Conservation (phyloP, 352 stramenopile genomes). For the Phytophthora tubulina region DNA sequence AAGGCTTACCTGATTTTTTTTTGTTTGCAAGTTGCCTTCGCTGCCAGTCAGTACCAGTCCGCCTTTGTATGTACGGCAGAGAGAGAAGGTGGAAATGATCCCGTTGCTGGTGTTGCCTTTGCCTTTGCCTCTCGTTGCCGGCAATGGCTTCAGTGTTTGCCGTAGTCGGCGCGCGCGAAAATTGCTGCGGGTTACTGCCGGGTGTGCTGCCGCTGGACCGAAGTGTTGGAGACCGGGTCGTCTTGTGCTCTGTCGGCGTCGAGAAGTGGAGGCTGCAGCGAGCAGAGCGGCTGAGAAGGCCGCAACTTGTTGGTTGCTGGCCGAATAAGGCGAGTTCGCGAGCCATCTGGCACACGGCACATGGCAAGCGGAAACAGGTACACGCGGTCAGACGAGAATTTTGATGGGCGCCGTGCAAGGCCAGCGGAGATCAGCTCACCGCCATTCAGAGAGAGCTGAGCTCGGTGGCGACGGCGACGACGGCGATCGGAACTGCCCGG, state of each 20-base stretch:
- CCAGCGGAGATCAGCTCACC: constrained; percentile 1
- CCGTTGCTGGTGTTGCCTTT: not conserved
- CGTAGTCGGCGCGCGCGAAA: not conserved
- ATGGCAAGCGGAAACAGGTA: constrained; percentile 13
- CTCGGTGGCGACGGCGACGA: not conserved
- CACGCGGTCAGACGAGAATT: not conserved
- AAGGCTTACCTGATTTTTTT: constrained; percentile 36
- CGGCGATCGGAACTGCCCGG: not conserved
- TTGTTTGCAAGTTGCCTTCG: not conserved
- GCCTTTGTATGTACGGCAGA: not conserved
- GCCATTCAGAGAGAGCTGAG: not conserved
- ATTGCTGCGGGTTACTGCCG: constrained; percentile 1
- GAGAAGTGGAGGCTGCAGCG: not conserved
- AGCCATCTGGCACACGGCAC: constrained; percentile 25
- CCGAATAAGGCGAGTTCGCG: constrained; percentile 16
- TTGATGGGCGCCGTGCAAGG: constrained; percentile 11
- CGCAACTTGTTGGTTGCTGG: constrained; percentile 3
- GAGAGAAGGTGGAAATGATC: constrained; percentile 13
- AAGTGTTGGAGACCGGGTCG: constrained; percentile 3
- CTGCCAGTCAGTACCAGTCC: too few relatives aligned
- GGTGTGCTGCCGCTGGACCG: constrained; percentile 2
- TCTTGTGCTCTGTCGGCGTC: not conserved
- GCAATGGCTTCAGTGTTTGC: constrained; percentile 8
- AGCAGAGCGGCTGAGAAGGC: not conserved
- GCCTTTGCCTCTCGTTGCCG: not conserved